A percentile compares a stretch with the other conserved stretches of the same genome.
These are phyloP conservation scores for Zygosaccharomyces rouxii DNA, from an alignment of 805 yeast genomes.

Conservation along the genomic window DNA sequence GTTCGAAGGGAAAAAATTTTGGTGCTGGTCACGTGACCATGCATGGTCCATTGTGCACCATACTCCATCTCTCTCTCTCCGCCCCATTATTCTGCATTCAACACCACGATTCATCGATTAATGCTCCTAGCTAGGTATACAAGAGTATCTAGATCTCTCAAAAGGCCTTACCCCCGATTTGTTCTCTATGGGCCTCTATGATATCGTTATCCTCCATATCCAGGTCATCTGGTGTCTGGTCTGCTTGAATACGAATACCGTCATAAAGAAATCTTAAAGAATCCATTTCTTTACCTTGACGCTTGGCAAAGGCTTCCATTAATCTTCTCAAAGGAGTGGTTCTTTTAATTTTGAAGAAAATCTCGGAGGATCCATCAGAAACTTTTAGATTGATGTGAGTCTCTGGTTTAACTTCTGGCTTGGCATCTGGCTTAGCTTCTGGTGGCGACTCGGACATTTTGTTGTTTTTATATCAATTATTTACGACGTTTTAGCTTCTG, in stretches of 20 bases:
- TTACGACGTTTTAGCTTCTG: not conserved
- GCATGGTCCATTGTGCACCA: too few relatives aligned
- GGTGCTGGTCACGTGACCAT: constrained; percentile 7
- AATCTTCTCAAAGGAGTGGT: constrained; percentile 88
- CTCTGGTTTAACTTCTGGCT: constrained; percentile 55
- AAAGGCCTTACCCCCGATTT: constrained; percentile 54
- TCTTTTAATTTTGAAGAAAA: constrained; percentile 90
- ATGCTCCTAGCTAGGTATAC: constrained; percentile 1
- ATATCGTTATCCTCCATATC: constrained; percentile 95
- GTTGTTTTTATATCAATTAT: not conserved
- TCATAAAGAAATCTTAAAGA: constrained; percentile 87
- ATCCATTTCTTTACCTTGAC: constrained; percentile 86
- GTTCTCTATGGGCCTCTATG: constrained; percentile 96
- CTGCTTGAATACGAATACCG: constrained; percentile 84
- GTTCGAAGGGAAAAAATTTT: not conserved
- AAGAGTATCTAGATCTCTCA: not conserved
- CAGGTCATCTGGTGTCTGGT: constrained; percentile 86
- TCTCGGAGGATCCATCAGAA: constrained; percentile 89
- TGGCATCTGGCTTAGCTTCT: constrained; percentile 39
- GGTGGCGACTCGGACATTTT: constrained; percentile 31
- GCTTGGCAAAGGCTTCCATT: constrained; percentile 96
- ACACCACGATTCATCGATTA: not conserved
- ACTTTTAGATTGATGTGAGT: constrained; percentile 92
- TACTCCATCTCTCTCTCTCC: not conserved
- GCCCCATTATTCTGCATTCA: not conserved